These are phyloP conservation scores for Penicillium thymicola DNA, from an alignment of 2,329 filamentous ascomycete species.

Conservation along the genomic window DNA sequence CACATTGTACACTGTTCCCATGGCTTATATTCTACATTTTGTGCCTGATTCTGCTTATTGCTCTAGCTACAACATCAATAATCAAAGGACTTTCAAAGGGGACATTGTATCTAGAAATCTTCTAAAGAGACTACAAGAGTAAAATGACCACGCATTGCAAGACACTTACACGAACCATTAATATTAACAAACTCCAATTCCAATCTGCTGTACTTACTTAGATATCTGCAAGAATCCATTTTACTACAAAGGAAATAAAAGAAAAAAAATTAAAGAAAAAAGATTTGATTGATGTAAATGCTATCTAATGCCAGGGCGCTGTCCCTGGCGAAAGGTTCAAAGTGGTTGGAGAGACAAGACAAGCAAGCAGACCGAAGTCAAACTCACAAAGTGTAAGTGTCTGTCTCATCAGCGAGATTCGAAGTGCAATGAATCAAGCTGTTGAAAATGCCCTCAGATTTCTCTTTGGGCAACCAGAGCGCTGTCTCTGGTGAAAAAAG, in stretches of 20 bases:
- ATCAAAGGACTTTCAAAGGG: too few species aligned
- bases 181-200: too few species aligned
- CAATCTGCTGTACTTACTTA: too few species aligned
- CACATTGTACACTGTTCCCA: too few species aligned
- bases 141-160: too few species aligned
- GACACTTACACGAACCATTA: too few species aligned
- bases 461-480: neutral
- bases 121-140: too few species aligned
- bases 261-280: too few species aligned
- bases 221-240: neutral
- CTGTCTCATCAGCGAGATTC: neutral
- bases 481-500: neutral
- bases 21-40: too few species aligned
- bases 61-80: too few species aligned
- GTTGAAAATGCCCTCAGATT: neutral
- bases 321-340: neutral
- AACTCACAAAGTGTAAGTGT: neutral
- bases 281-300: neutral
- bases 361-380: neutral
- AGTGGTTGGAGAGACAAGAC: neutral
- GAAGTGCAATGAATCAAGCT: neutral
- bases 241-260: neutral
- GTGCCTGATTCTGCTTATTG: too few species aligned
- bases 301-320: neutral
- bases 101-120: neutral